These are phyloP conservation scores for Linanthus parryae DNA, from an alignment of 148 eudicot genomes.

Conservation along the genomic window DNA sequence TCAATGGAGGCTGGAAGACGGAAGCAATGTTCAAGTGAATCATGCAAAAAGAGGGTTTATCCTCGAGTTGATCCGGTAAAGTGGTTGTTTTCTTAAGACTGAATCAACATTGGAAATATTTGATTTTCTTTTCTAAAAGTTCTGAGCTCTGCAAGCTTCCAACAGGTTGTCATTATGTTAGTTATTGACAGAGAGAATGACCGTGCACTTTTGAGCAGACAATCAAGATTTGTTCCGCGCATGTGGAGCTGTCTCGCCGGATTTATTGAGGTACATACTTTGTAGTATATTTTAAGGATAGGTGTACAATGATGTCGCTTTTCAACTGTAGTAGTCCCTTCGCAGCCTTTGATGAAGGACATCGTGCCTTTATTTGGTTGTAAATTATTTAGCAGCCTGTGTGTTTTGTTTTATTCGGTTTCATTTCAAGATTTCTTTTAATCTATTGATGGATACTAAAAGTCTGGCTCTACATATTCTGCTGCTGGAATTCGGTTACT, in stretches of 20 bases:
- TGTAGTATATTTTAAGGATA: neutral
- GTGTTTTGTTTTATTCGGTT: neutral
- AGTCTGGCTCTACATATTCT: too few species aligned
- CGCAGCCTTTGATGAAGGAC: neutral
- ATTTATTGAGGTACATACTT: constrained; percentile 64
- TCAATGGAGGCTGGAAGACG: constrained; percentile 91
- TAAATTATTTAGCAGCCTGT: neutral
- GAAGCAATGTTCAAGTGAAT: constrained; percentile 71
- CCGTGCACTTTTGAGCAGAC: constrained; percentile 77
- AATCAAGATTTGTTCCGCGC: constrained; percentile 92
- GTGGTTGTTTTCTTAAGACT: constrained; percentile 19
- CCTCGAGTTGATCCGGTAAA: constrained; percentile 98
- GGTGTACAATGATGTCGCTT: too few species aligned
- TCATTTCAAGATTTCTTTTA: too few species aligned
- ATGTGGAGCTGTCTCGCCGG: constrained; percentile 99
- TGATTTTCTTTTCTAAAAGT: neutral
- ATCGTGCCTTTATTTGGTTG: neutral
- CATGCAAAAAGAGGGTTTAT: constrained; percentile 75
- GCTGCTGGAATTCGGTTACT: neutral
- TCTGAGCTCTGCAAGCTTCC: constrained; percentile 4
- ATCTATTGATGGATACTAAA: too few species aligned
- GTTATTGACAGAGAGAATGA: constrained; percentile 91
- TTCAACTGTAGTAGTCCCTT: neutral
- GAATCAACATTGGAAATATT: too few species aligned
- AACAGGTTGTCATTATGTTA: constrained; percentile 92